Evolutionary conservation across 352 stramenopile genomes (phyloP).

Genomic region (Pythium oligandrum): DNA sequence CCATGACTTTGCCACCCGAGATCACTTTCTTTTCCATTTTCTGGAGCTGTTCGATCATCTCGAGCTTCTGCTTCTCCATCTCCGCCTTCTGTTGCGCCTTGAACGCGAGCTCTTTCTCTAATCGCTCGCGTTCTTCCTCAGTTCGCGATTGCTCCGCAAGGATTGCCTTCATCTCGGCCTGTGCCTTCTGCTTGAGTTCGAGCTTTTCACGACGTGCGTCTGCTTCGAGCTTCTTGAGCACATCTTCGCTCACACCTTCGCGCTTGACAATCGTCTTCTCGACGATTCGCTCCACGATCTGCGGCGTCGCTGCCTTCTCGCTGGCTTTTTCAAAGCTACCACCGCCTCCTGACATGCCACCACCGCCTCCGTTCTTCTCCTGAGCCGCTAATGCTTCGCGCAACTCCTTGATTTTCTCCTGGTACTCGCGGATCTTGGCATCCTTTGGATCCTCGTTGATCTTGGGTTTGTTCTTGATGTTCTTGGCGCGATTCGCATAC

Average conservation of each 20-base stretch:
- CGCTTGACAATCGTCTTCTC: conserved; percentile 77
- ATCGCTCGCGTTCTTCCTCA: conserved; percentile 80
- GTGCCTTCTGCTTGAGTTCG: conserved; percentile 61
- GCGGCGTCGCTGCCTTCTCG: conserved; percentile 16
- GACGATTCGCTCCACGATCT: conserved; percentile 60
- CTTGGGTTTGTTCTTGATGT: conserved; percentile 93
- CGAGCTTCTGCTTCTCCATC: conserved; percentile 85
- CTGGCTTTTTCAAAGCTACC: conserved; percentile 7
- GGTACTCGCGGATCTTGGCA: conserved; percentile 52
- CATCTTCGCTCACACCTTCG: conserved; percentile 69
- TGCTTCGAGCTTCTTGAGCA: conserved; percentile 72
- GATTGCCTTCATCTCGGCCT: conserved; percentile 81
- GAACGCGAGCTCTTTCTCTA: conserved; percentile 82
- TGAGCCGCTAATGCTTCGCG: conserved; percentile 48
- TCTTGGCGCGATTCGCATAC: conserved; percentile 92
- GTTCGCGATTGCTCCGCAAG: conserved; percentile 82
- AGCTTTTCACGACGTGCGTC: conserved; percentile 71
- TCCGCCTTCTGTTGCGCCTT: conserved; percentile 80
- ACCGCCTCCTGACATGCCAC: conserved; percentile 17
- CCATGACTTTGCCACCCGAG: conserved; percentile 91
- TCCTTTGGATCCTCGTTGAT: conserved; percentile 90
- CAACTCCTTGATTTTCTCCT: conserved; percentile 61
- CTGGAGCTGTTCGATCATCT: conserved; percentile 88
- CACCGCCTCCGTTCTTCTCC: conserved; percentile 30
- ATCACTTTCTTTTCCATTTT: conserved; percentile 80